These are phyloP conservation scores for Colletotrichum zoysiae DNA, from an alignment of 2,329 filamentous ascomycete genomes.

Conservation along the genomic window DNA sequence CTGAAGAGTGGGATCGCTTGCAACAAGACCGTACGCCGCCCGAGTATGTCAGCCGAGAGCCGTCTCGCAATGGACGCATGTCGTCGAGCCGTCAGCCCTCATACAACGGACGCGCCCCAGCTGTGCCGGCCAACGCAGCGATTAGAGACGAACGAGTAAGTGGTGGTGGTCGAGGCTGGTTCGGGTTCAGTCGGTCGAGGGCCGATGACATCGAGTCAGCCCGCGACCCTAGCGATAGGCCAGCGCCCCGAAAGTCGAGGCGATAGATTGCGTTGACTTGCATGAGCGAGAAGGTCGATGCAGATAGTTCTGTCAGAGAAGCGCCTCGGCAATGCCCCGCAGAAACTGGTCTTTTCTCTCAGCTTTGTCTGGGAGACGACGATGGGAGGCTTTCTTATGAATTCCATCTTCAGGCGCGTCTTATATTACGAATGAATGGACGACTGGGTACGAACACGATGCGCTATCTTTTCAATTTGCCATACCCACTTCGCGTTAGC, in stretches of 20 bases:
- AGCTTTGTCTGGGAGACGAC: neutral
- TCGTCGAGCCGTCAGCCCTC: conserved; percentile 26
- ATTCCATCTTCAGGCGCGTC: neutral
- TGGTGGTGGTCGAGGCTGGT: conserved; percentile 32
- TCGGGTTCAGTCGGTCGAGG: conserved; percentile 35
- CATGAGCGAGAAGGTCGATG: neutral
- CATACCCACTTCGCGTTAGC: conserved; percentile 20
- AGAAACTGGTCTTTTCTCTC: neutral
- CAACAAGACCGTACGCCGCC: conserved; percentile 36
- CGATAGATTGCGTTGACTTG: neutral
- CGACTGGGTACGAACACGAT: conserved; percentile 11
- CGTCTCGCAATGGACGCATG: conserved; percentile 39
- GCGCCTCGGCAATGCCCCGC: neutral
- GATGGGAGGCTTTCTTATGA: neutral
- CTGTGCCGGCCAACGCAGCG: conserved; percentile 29
- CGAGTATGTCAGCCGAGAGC: conserved; percentile 36
- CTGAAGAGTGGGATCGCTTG: conserved; percentile 62
- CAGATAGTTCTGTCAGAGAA: neutral
- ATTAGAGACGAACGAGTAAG: conserved; percentile 22
- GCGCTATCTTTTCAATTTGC: conserved; percentile 11
- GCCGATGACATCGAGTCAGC: conserved; percentile 41
- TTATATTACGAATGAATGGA: conserved; percentile 14
- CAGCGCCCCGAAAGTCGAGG: conserved; percentile 4
- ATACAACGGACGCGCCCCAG: conserved; percentile 22
- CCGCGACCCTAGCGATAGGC: conserved; percentile 16